Evolutionary conservation across 1,284 basidiomycete species (phyloP), one percentile per base, ranked within the genome.

Genomic region (Leccinum pachyderme): DNA sequence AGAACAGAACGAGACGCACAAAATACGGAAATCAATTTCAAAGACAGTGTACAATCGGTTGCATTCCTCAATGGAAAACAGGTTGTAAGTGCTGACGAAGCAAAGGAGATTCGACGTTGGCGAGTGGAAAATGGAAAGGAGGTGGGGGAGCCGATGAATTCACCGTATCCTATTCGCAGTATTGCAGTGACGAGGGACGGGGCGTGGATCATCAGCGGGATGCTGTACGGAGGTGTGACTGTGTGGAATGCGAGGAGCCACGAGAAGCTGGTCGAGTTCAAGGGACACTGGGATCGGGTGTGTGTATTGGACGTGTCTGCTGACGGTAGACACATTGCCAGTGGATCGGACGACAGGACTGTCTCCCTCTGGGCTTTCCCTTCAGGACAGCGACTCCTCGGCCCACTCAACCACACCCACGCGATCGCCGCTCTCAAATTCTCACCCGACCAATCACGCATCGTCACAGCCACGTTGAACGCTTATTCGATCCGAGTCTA

Each of bases 121-220:
- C 44, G 7, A 5, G 44, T 52, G 4, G 47, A 54, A 7, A 51
- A 61, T 15, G 59, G 61, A 12, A 6, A 0, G 0, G 49, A 62
- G 28, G 50, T 52, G 15, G 59, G 50, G 5, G 9, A 4, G 4
- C 35, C 48, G 1, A 53, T 63, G 51, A 15, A 41, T 5, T 46
- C 29, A 0, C 29, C 31, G 7, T 32, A 29, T 9, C 11, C 2
- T 5, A 18, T 63, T 51, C 3, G 24, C 18, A 29, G 28, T 25
- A 24, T 56, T 27, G 51, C 39, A 9, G 41, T n/a, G 4, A 50
- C 58, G 3, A 6, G 11, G 12, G 57, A 59, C 2, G 48, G 44
- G 15, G 48, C 25, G 3, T 59, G 60, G 58, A 8, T 62, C 5
- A 56, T 55, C 5, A 43, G 41, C 7, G 60, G 58, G n/a, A 45